Base-by-base conservation (phyloP, 2,329 filamentous ascomycete genomes). In the Dactylellina leptospora region DNA sequence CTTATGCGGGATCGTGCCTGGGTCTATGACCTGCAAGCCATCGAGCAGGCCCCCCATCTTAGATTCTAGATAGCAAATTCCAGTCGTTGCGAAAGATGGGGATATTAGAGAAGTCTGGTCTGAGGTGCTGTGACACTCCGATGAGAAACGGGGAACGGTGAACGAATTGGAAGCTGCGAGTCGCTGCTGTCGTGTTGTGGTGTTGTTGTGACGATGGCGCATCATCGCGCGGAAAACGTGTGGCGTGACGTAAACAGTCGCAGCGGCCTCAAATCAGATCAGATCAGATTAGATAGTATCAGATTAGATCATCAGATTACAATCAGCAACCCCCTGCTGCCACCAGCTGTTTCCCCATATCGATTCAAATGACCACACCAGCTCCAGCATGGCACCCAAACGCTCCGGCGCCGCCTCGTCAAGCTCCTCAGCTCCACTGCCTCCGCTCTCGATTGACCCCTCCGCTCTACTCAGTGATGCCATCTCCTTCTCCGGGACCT, bases 401-500 rank as follows among this genome's bases (percentile, higher is more conserved):
- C 66, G 66, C 18, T 62, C 66, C 13, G 58, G 66, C 16, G 45
- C 58, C 1, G 22, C 56, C 8, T 62, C 68, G 2, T 28, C 58
- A 36, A 20, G 25, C 38, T 64, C 68, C 8, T 71, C 66, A 3
- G 51, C 58, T 6, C 68, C 68, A 0, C 59, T 72, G 4, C 68
- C 68, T n/a, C 68, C 68, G 1, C 59, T 72, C 45, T 60, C 59
- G 5, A 72, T 64, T 33, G 68, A 72, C 40, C 53, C 68, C 28
- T 36, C 68, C 9, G 47, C 59, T 13, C 22, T 64, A n/a, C 59
- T 90, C 68, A 85, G 87, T 77, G 87, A 89, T 74, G 84, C 84
- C 68, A 86, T 87, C 9, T 81, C 85, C 16, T 81, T 90, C 16
- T 86, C 83, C 16, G 95, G 95, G 74, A 87, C 85, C 1, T 85